These are phyloP conservation scores for Venustampulla echinocandica DNA, from an alignment of 495 filamentous ascomycete species.

Conservation along the genomic window DNA sequence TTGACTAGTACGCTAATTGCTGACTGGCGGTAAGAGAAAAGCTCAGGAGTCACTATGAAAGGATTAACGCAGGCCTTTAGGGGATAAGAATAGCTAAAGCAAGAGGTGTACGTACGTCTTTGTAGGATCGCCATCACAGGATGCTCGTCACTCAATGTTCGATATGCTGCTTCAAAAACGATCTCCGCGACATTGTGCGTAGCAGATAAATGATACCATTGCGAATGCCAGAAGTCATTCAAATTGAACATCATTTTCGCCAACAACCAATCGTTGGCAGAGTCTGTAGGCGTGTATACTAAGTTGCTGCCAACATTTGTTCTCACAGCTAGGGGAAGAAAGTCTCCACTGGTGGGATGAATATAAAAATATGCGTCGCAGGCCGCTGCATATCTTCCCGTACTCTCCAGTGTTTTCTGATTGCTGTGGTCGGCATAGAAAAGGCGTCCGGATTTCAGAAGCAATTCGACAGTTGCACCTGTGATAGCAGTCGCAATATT, in stretches of 20 bases:
- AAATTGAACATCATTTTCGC: constrained; percentile 33
- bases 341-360: constrained; percentile 22
- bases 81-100: not conserved
- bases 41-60: constrained; percentile 11
- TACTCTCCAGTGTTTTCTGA: constrained; percentile 22
- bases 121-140: constrained; percentile 25
- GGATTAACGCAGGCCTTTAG: not conserved
- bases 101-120: constrained; percentile 20
- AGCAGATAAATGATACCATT: constrained; percentile 25
- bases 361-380: constrained; percentile 32
- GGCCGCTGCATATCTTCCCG: constrained; percentile 24
- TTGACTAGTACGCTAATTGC: constrained; percentile 23
- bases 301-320: constrained; percentile 28
- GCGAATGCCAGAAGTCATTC: constrained; percentile 27
- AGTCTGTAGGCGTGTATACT: constrained; percentile 32
- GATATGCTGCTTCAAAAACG: constrained; percentile 27
- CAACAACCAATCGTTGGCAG: constrained; percentile 29
- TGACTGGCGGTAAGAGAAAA: constrained; percentile 18
- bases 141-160: constrained; percentile 27
- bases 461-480: constrained; percentile 15
- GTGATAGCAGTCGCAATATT: constrained; percentile 19
- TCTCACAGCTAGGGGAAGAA: constrained; percentile 31
- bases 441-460: constrained; percentile 23
- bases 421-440: constrained; percentile 28
- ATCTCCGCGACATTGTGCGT: constrained; percentile 29